Evolutionary conservation across 2,329 filamentous ascomycete genomes (phyloP), one percentile per base, ranked within the genome.

Genomic region (Allantophomopsis cytisporea): DNA sequence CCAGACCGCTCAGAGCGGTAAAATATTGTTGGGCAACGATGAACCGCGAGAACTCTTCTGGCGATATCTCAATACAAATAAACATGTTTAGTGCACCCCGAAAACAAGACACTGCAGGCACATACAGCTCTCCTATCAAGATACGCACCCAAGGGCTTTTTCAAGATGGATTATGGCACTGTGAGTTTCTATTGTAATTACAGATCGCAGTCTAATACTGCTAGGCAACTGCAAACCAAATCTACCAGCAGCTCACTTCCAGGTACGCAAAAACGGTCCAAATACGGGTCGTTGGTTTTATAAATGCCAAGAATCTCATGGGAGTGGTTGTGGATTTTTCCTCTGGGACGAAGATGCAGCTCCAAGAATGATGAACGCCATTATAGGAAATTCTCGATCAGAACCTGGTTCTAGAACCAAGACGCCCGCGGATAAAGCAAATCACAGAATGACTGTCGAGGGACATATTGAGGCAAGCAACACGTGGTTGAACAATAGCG

Each of bases 271-370:
- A 47, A 60, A 66, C 34, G 60, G 61, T 4, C 49, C 53, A 21
- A 75, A 75, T 45, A 58, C 67, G 37, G 69, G 69, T n/a, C 57
- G 58, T 43, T 61, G 60, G 54, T 71, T 76, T 54, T 73, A 70
- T 42, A 65, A 60, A 2, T 77, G 72, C 45, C 68, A 69, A 48
- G 60, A 62, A 39, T 48, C 58, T n/a, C 53, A 55, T 21, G 57
- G 61, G 16, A 56, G 59, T 34, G 52, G 60, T 18, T 79, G 74
- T 48, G 60, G 59, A 1, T 73, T 78, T 55, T 78, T 76, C 45
- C 53, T 78, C 0, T 77, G 71, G 69, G 60, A 68, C 7, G 63
- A 71, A 12, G 65, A 73, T 34, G 73, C 73, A 0, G 55, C 59
- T 33, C 43, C 48, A 14, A 59, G 71, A 39, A 68, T 72, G 51